A percentile compares a stretch with the other conserved stretches of the same genome.
Evolutionary conservation across 2,329 filamentous ascomycete genomes (phyloP).

Genomic region (Torrubiella hemipterigena): DNA sequence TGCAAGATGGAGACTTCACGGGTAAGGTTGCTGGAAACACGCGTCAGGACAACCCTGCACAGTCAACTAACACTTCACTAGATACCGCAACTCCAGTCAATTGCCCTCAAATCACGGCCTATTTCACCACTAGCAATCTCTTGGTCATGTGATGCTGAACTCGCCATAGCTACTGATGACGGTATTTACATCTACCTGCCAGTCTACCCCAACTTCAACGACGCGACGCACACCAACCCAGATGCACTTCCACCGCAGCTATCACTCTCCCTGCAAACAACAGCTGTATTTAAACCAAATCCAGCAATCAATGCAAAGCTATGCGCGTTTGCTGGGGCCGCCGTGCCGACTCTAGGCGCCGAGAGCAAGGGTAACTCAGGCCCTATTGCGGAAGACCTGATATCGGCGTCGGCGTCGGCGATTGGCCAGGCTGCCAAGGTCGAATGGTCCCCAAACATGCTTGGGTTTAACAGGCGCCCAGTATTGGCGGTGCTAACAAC

Average conservation of each 20-base stretch:
- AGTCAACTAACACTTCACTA: no score
- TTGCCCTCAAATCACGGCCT: not conserved
- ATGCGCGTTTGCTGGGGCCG: conserved; percentile 24
- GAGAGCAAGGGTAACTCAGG: conserved; percentile 33
- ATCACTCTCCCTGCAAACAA: conserved; percentile 18
- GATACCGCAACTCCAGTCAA: not conserved
- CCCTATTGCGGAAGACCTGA: no score
- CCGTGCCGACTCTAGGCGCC: conserved; percentile 25
- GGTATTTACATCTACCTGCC: conserved; percentile 39
- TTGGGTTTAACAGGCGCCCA: conserved; percentile 42
- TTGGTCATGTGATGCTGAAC: conserved; percentile 46
- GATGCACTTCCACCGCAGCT: conserved; percentile 22
- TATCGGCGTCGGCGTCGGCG: conserved; percentile 32
- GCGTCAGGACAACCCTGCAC: no score
- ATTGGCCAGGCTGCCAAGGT: conserved; percentile 42
- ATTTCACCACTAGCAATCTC: conserved; percentile 8
- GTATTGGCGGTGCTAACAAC: conserved; percentile 39
- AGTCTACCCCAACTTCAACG: conserved; percentile 20
- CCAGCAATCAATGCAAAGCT: conserved; percentile 32
- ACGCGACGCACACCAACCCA: no score
- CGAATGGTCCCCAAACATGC: conserved; percentile 45
- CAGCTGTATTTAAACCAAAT: conserved; percentile 23
- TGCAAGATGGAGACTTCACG: no score
- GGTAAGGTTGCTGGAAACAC: no score
- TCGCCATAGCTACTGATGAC: conserved; percentile 45